Percentiles rank a stretch among this genome's conserved stretches.
phyloP scores from a whole-genome alignment of 192 early-diverging fungal genomes.

The Gaertneriomyces semiglobifer region DNA sequence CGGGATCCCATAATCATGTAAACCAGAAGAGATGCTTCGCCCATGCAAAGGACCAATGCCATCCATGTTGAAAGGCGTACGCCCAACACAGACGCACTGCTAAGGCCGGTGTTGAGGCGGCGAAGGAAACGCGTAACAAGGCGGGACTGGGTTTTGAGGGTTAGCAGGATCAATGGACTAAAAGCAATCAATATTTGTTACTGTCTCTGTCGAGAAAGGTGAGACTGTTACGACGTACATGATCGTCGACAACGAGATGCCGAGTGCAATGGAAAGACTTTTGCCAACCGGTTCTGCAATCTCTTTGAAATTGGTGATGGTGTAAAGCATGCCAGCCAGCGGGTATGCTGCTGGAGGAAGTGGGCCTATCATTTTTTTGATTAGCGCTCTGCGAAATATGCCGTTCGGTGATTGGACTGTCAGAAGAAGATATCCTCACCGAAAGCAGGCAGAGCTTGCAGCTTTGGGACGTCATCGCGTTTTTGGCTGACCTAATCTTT shows the following conservation, averaged over 20 bases:
- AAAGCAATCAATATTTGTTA: background rate
- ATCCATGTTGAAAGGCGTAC: conserved; percentile 18
- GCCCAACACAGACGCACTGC: conserved; percentile 4
- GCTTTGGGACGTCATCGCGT: too few relatives aligned
- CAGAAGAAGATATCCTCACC: too few relatives aligned
- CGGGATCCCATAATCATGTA: conserved; percentile 1
- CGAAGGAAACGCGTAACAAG: background rate
- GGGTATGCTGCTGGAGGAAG: conserved; percentile 16
- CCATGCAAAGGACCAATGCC: conserved; percentile 8
- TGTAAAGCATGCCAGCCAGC: conserved; percentile 22
- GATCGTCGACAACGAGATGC: conserved; percentile 19
- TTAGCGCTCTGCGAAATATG: too few relatives aligned
- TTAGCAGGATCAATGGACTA: conserved; percentile 16
- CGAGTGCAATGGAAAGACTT: conserved; percentile 16
- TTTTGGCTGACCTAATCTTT: too few relatives aligned
- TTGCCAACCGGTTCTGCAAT: conserved; percentile 19
- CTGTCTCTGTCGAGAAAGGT: background rate
- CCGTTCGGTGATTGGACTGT: too few relatives aligned
- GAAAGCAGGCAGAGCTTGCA: too few relatives aligned
- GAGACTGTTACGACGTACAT: conserved; percentile 5
- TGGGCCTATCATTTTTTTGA: conserved; percentile 3
- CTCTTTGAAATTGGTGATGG: conserved; percentile 14
- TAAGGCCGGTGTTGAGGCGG: conserved; percentile 1
- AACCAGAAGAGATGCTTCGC: conserved; percentile 16
- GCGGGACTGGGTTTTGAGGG: conserved; percentile 7